Conservation (phyloP, 2,329 filamentous ascomycete genomes). For the Sporothrix curviconia region DNA sequence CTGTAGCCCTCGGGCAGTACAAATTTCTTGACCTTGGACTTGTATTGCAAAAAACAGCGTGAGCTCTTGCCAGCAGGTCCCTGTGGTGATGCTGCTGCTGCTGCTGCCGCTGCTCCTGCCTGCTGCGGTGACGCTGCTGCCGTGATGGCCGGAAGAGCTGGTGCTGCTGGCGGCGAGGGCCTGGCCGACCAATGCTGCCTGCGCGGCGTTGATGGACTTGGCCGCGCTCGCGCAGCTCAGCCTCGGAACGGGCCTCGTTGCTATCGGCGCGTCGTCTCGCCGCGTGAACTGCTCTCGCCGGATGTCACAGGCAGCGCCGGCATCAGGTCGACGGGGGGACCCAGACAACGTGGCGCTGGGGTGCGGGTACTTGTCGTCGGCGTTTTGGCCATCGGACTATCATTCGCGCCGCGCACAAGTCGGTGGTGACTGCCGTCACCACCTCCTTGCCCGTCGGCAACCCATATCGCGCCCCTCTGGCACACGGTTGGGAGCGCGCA, state of each 20-base stretch:
- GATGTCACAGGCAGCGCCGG: conserved; percentile 27
- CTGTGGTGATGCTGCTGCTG: not conserved
- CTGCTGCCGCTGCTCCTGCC: conserved; percentile 41
- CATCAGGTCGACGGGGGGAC: conserved; percentile 43
- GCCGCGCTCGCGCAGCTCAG: conserved; percentile 16
- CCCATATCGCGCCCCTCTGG: conserved; percentile 50
- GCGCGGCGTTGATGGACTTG: conserved; percentile 14
- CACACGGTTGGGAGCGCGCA: conserved; percentile 52
- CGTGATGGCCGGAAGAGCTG: not conserved
- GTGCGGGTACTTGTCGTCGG: conserved; percentile 55
- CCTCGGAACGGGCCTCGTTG: not conserved
- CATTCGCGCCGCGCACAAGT: conserved; percentile 23
- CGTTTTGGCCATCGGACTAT: conserved; percentile 47
- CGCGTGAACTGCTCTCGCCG: conserved; percentile 19
- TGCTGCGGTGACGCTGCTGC: not conserved
- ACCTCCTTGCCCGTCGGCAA: conserved; percentile 12
- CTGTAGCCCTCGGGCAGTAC: conserved; percentile 76
- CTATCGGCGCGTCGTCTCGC: not conserved
- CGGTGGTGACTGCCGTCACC: not conserved
- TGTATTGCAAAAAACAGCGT: conserved; percentile 95
- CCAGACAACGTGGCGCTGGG: conserved; percentile 54
- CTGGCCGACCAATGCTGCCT: conserved; percentile 9
- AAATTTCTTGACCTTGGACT: conserved; percentile 95
- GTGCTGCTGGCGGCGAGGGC: not conserved
- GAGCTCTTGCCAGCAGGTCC: conserved; percentile 63